phyloP scores from a whole-genome alignment of 169 alveolate species.

The Condylostoma magnum region DNA sequence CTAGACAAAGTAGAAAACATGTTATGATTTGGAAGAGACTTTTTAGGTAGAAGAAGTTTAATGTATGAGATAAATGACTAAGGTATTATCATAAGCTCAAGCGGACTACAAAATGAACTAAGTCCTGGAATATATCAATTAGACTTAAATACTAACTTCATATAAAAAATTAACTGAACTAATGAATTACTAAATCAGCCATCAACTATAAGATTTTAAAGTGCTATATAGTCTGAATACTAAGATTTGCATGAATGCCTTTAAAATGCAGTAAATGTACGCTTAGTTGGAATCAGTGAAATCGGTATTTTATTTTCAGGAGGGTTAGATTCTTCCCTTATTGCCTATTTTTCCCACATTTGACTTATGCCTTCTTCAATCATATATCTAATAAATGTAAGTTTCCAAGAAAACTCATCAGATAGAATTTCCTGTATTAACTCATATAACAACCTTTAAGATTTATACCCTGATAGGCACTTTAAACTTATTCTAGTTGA shows the following conservation, averaged over 20 bases:
- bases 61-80: neutral
- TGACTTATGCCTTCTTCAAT: neutral
- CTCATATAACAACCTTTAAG: slow-evolving; percentile 66
- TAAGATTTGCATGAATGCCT: neutral
- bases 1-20: neutral
- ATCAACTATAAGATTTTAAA: slow-evolving; percentile 5
- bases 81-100: neutral
- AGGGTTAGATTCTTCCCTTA: slow-evolving; percentile 81
- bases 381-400: slow-evolving; percentile 71
- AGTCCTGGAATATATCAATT: slow-evolving; percentile 12
- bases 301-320: slow-evolving; percentile 80
- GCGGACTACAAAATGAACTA: slow-evolving; percentile 1
- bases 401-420: slow-evolving; percentile 64
- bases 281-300: slow-evolving; percentile 23
- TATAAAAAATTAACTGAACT: neutral
- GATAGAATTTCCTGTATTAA: slow-evolving; percentile 71
- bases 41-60: slow-evolving; percentile 27
- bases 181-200: neutral
- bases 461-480: slow-evolving; percentile 45
- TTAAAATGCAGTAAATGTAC: neutral
- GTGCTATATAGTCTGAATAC: neutral
- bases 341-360: slow-evolving; percentile 30
- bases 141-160: neutral
- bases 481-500: slow-evolving; percentile 62
- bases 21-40: slow-evolving; percentile 26